phyloP scores from a whole-genome alignment of 805 yeast genomes.

The Millerozyma acaciae region DNA sequence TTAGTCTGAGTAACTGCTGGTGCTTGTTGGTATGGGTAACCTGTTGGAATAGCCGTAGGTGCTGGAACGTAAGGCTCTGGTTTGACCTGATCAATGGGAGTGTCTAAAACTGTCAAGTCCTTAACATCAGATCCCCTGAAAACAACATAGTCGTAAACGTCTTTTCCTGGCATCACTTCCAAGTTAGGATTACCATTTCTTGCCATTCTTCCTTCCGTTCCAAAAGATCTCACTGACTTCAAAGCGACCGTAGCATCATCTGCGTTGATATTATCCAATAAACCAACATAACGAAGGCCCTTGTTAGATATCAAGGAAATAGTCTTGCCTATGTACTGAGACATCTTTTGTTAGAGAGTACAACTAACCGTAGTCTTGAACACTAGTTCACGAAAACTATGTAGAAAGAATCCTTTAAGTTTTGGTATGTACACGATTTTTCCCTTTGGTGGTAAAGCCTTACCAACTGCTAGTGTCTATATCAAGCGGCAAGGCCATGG shows the following conservation, averaged over 20 bases:
- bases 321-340: conserved; percentile 88
- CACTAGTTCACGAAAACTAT: too few species aligned
- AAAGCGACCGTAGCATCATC: conserved; percentile 87
- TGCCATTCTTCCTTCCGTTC: conserved; percentile 84
- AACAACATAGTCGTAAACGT: conserved; percentile 69
- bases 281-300: conserved; percentile 84
- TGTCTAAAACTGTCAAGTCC: conserved; percentile 80
- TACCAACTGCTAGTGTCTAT: too few species aligned
- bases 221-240: conserved; percentile 73
- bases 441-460: neutral
- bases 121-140: conserved; percentile 91
- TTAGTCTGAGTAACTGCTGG: conserved; percentile 10
- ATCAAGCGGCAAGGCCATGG: too few species aligned
- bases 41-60: conserved; percentile 11
- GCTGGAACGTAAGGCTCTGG: conserved; percentile 41
- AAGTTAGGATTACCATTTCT: conserved; percentile 53
- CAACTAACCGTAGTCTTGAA: too few species aligned
- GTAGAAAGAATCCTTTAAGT: neutral
- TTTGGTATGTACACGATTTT: neutral
- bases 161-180: conserved; percentile 69
- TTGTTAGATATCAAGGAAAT: conserved; percentile 76
- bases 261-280: conserved; percentile 82
- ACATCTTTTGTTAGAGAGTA: conserved; percentile 57
- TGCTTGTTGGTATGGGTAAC: conserved; percentile 11
- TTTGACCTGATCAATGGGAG: conserved; percentile 58